Base-by-base conservation (phyloP, 73 alveolate genomes). In the Blepharisma japonicum region DNA sequence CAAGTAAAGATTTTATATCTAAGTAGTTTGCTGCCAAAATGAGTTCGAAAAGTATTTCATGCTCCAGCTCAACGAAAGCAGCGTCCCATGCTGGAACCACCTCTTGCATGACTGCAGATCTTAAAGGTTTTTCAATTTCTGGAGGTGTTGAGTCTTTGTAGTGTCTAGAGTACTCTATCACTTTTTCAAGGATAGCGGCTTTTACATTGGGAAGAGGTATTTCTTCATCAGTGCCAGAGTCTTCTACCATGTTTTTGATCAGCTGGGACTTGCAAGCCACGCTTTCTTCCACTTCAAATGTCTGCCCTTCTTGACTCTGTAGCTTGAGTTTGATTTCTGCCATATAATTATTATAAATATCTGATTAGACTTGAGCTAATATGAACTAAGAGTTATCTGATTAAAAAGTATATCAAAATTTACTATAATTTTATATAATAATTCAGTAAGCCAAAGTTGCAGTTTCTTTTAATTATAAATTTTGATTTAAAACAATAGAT, bases 171-270 rank as follows among this genome's bases (percentile, higher is more conserved):
- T 89, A 94, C 78, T 87, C 89, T 6, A 92, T 86, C 55, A 95
- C 95, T 82, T 90, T 90, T 71, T 89, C 82, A 50, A 96, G 84
- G 54, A 92, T 93, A 25, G 87, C 86, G 56, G 85, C 78, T 71
- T 94, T 95, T 66, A 95, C 96, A 81, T 96, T 92, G 14, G 98
- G 99, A 25, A 96, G 83, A 9, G 98, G 99, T 56, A 96, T 87
- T 84, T 85, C 91, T 32, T 81, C 92, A 50, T 89, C 95, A 48
- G 90, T 81, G 55, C 92, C 95, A 45, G 90, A 81, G 82, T 89
- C 95, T 45, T 90, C 96, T 32, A 91, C 83, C 97, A 91, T 88
- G 68, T 87, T 88, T 86, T 91, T 85, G 87, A 91, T 85, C 45
- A 88, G 88, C 7, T 77, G 77, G 51, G 94, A 88, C 79, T 81